These are phyloP conservation scores for Actinomortierella wolfii DNA, from an alignment of 371 early-diverging fungal species.

Conservation along the genomic window DNA sequence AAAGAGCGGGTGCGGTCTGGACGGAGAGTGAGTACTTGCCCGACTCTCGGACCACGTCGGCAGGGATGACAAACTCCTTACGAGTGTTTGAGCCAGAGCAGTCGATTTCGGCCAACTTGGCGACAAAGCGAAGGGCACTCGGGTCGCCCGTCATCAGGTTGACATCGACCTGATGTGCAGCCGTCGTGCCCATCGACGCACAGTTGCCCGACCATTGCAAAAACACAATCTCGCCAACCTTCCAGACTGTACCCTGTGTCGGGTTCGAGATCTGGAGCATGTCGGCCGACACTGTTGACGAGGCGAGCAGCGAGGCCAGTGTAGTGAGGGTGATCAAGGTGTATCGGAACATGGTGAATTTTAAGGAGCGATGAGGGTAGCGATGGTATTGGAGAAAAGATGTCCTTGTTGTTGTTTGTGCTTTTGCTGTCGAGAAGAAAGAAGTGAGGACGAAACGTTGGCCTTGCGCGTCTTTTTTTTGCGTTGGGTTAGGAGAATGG, in stretches of 20 bases:
- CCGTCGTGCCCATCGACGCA: constrained; percentile 23
- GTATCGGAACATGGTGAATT: constrained; percentile 23
- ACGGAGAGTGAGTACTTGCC: constrained; percentile 34
- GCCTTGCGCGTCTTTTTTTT: no score
- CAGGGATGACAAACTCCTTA: constrained; percentile 29
- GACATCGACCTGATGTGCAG: constrained; percentile 23
- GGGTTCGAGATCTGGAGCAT: constrained; percentile 38
- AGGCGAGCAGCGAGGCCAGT: constrained; percentile 10
- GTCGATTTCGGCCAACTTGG: constrained; percentile 31
- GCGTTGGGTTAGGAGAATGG: no score
- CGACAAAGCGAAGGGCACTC: constrained; percentile 30
- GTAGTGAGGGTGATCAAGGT: constrained; percentile 17
- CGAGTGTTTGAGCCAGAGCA: constrained; percentile 31
- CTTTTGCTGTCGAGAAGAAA: no score
- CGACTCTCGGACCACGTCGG: constrained; percentile 13
- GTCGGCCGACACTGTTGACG: constrained; percentile 13
- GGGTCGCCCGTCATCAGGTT: constrained; percentile 33
- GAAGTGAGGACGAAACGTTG: no score
- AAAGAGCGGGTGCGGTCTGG: constrained; percentile 32
- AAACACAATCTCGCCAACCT: constrained; percentile 30
- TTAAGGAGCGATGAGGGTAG: no score
- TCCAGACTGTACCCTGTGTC: constrained; percentile 30
- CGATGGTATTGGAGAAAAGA: no score
- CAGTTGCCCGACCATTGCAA: constrained; percentile 40
- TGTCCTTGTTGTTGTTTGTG: no score